phyloP scores from a whole-genome alignment of 257 asterid species.

The Jacaranda mimosifolia region DNA sequence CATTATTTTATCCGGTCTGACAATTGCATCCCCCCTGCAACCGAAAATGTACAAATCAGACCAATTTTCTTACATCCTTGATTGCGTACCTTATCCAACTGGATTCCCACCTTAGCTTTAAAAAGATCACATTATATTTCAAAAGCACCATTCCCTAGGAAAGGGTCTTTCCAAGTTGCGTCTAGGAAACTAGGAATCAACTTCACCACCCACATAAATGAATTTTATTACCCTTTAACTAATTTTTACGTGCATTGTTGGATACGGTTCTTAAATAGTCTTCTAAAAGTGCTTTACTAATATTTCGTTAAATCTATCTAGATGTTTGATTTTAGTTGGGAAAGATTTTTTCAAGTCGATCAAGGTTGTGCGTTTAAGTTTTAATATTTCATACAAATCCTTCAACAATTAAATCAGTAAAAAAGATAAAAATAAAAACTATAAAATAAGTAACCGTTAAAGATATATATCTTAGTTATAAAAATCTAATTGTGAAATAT shows the following conservation, averaged over 20 bases:
- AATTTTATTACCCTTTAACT: constrained; percentile 29
- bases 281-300: background rate
- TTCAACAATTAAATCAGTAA: too few species aligned
- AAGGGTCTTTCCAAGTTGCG: constrained; percentile 40
- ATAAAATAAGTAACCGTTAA: too few species aligned
- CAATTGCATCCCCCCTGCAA: background rate
- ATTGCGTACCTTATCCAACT: constrained; percentile 52
- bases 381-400: too few species aligned
- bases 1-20: constrained; percentile 16
- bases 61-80: constrained; percentile 16
- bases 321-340: too few species aligned
- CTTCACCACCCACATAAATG: background rate
- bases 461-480: too few species aligned
- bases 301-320: too few species aligned
- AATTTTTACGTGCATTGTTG: background rate
- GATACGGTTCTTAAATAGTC: background rate
- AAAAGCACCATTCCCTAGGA: constrained; percentile 52
- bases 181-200: constrained; percentile 31
- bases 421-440: too few species aligned
- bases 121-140: constrained; percentile 37
- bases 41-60: constrained; percentile 30
- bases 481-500: too few species aligned
- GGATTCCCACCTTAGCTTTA: constrained; percentile 54
- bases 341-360: too few species aligned
- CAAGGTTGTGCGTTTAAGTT: too few species aligned